Conservation (phyloP, 2,329 filamentous ascomycete species). For the Fusarium devonianum region DNA sequence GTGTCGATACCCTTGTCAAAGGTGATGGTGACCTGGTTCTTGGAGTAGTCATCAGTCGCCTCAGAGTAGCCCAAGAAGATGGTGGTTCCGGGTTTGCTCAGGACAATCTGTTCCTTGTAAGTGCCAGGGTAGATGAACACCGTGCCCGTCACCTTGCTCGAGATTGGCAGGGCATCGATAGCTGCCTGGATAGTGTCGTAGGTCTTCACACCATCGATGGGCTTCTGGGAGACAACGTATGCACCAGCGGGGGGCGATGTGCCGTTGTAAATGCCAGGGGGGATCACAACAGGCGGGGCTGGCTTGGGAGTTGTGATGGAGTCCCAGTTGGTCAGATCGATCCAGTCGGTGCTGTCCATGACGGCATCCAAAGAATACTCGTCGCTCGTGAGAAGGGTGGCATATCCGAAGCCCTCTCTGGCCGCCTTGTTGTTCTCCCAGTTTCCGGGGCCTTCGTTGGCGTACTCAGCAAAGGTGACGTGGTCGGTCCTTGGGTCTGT, state of each 20-base stretch:
- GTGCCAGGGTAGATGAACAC: conserved; percentile 55
- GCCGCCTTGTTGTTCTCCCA: conserved; percentile 36
- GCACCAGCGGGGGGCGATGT: conserved; percentile 49
- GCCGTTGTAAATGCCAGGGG: conserved; percentile 47
- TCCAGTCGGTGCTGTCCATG: conserved; percentile 39
- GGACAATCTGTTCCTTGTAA: conserved; percentile 60
- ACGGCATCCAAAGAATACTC: conserved; percentile 21
- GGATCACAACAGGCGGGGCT: background rate
- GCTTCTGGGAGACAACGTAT: conserved; percentile 49
- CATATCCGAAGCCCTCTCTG: conserved; percentile 27
- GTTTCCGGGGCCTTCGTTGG: conserved; percentile 58
- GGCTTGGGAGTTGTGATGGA: conserved; percentile 34
- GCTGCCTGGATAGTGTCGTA: conserved; percentile 42
- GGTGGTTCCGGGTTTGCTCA: conserved; percentile 23
- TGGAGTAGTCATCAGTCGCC: conserved; percentile 36
- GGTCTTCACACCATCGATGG: conserved; percentile 31
- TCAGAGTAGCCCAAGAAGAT: conserved; percentile 33
- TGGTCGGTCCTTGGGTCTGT: conserved; percentile 64
- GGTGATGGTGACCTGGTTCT: conserved; percentile 36
- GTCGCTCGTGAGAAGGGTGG: conserved; percentile 33
- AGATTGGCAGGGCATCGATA: conserved; percentile 32
- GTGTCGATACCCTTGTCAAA: conserved; percentile 36
- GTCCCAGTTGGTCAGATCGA: conserved; percentile 35
- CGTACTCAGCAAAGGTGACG: conserved; percentile 65
- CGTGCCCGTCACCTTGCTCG: conserved; percentile 37